Percentiles rank a stretch among this genome's conserved stretches.
Evolutionary conservation across 768 basidiomycete species (phyloP).

Genomic region (Agrocybe chaxingu): DNA sequence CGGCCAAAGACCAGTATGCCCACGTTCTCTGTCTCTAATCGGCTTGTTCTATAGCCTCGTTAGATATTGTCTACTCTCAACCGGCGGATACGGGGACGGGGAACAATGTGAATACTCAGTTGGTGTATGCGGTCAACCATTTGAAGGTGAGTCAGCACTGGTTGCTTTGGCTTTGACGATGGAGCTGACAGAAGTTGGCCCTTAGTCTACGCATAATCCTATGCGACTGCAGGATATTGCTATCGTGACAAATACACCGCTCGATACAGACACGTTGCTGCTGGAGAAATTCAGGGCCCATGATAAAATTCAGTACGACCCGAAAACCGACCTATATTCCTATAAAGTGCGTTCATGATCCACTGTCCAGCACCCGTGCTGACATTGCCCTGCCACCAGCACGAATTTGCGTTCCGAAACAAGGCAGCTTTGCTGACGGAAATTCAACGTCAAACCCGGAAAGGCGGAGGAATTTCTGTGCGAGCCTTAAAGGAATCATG

Average conservation of each 20-base stretch:
- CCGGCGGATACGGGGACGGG: slow-evolving; percentile 84
- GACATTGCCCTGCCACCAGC: slow-evolving; percentile 36
- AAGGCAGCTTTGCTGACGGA: slow-evolving; percentile 82
- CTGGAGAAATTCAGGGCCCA: slow-evolving; percentile 82
- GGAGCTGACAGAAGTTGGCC: slow-evolving; percentile 1
- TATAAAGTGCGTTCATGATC: slow-evolving; percentile 64
- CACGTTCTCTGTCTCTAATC: slow-evolving; percentile 9
- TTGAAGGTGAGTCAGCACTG: slow-evolving; percentile 56
- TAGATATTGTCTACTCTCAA: slow-evolving; percentile 82
- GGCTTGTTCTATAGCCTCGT: slow-evolving; percentile 6
- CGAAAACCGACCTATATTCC: slow-evolving; percentile 80
- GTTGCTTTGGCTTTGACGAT: neutral
- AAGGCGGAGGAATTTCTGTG: slow-evolving; percentile 83
- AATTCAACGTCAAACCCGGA: slow-evolving; percentile 80
- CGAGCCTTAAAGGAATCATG: slow-evolving; percentile 86
- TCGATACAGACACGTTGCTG: slow-evolving; percentile 67
- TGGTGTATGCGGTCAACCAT: slow-evolving; percentile 79
- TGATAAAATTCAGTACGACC: slow-evolving; percentile 75
- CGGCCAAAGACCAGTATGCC: slow-evolving; percentile 64
- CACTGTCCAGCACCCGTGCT: too few species aligned
- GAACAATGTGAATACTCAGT: slow-evolving; percentile 80
- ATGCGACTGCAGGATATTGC: slow-evolving; percentile 89
- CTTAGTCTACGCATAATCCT: slow-evolving; percentile 66
- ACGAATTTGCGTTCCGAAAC: slow-evolving; percentile 82
- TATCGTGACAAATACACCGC: slow-evolving; percentile 72